phyloP scores from a whole-genome alignment of 192 early-diverging fungal genomes.

The Podila horticola region DNA sequence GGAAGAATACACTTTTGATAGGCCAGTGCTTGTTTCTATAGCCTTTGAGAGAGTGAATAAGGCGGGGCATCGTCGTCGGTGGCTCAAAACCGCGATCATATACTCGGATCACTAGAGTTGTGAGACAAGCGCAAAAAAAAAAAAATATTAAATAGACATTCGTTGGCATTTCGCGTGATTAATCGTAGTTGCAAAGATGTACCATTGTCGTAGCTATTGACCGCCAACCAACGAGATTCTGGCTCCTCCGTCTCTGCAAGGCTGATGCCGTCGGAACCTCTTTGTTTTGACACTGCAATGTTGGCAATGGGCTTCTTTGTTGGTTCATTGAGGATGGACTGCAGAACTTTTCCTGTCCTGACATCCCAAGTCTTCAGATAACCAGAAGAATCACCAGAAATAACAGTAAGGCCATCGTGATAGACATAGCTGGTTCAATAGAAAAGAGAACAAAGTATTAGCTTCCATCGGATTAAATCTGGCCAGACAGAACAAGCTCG shows the following conservation, averaged over 20 bases:
- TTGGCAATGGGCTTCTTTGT: constrained; percentile 83
- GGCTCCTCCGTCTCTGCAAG: constrained; percentile 56
- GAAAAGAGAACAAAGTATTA: background rate
- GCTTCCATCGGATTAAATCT: background rate
- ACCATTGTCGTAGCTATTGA: constrained; percentile 96
- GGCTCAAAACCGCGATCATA: constrained; percentile 90
- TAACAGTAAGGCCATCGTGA: constrained; percentile 74
- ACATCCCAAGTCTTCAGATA: constrained; percentile 95
- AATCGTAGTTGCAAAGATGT: constrained; percentile 11
- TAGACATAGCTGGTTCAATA: constrained; percentile 61
- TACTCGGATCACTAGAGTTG: constrained; percentile 78
- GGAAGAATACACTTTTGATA: constrained; percentile 88
- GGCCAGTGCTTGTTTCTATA: constrained; percentile 97
- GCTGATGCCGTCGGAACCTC: constrained; percentile 20
- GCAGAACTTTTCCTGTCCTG: constrained; percentile 62
- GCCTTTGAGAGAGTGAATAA: constrained; percentile 88
- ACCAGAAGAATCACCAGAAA: constrained; percentile 89
- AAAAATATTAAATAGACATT: background rate
- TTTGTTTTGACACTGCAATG: constrained; percentile 63
- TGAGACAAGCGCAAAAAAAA: background rate
- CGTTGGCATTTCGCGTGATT: background rate
- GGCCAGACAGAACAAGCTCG: background rate
- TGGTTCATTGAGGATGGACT: constrained; percentile 68
- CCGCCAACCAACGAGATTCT: constrained; percentile 84
- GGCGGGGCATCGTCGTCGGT: constrained; percentile 71